Conservation (phyloP, 106 monocot genomes). For the Chionographis japonica region DNA sequence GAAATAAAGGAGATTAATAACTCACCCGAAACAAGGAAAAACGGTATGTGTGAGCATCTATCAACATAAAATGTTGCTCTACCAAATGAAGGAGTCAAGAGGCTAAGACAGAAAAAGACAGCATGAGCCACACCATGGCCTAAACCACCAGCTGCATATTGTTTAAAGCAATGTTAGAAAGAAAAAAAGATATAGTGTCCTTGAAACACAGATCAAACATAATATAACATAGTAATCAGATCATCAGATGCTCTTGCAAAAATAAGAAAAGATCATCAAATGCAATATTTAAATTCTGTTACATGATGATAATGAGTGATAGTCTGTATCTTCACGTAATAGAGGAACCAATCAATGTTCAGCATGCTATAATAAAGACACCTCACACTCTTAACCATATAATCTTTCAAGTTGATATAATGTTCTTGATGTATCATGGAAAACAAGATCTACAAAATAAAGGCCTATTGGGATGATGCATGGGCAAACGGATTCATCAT, state of each 20-base stretch:
- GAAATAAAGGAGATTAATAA: constrained; percentile 4
- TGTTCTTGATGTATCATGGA: neutral
- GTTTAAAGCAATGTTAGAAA: constrained; percentile 13
- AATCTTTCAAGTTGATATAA: neutral
- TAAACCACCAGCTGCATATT: constrained; percentile 88
- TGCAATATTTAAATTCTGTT: too few species aligned
- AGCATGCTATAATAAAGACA: neutral
- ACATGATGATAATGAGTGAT: too few species aligned
- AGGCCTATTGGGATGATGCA: too few species aligned
- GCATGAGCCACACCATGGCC: constrained; percentile 97
- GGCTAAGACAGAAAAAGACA: constrained; percentile 96
- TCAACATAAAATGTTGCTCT: constrained; percentile 81
- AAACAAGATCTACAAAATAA: neutral
- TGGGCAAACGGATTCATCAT: too few species aligned
- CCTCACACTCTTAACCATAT: neutral
- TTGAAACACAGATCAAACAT: neutral
- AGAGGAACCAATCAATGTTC: neutral
- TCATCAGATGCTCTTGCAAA: too few species aligned
- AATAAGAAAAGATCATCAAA: too few species aligned
- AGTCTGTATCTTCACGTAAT: neutral
- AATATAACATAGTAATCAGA: too few species aligned
- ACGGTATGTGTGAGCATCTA: constrained; percentile 68
- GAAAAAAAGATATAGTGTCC: neutral
- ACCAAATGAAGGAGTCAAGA: constrained; percentile 96
- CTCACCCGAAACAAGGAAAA: constrained; percentile 90